A percentile compares a stretch with the other conserved stretches of the same genome.
These are phyloP conservation scores for Capsicum pubescens DNA, from an alignment of 257 asterid genomes.

Conservation along the genomic window DNA sequence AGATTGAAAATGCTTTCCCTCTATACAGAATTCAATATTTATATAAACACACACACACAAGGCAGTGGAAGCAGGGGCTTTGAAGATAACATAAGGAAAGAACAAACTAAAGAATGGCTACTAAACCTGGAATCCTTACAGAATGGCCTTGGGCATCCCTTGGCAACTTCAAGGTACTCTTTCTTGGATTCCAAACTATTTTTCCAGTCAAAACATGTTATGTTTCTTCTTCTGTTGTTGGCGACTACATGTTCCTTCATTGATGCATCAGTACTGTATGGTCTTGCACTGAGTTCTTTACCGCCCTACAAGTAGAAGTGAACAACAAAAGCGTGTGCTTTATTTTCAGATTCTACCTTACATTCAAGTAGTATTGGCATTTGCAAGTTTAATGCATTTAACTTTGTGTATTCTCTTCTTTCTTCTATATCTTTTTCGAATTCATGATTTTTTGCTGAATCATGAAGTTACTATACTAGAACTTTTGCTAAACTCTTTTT, in stretches of 20 bases:
- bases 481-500: neutral
- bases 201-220: neutral
- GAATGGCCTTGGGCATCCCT: constrained; percentile 5
- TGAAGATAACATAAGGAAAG: neutral
- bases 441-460: too few relatives aligned
- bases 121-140: neutral
- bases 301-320: too few relatives aligned
- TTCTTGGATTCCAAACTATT: neutral
- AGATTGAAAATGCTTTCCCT: neutral
- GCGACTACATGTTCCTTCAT: too few relatives aligned
- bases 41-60: neutral
- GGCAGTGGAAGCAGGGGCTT: neutral
- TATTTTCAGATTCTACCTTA: too few relatives aligned
- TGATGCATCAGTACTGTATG: too few relatives aligned
- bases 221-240: neutral
- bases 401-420: neutral
- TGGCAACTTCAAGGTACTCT: constrained; percentile 7
- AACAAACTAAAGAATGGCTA: neutral
- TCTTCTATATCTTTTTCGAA: neutral
- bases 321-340: too few relatives aligned
- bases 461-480: too few relatives aligned
- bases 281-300: too few relatives aligned
- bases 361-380: neutral
- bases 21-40: neutral
- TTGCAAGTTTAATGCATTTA: neutral